A percentile compares a stretch with the other conserved stretches of the same genome.
Evolutionary conservation across 1,284 basidiomycete genomes (phyloP).

Genomic region (Cutaneotrichosporon cutaneum): DNA sequence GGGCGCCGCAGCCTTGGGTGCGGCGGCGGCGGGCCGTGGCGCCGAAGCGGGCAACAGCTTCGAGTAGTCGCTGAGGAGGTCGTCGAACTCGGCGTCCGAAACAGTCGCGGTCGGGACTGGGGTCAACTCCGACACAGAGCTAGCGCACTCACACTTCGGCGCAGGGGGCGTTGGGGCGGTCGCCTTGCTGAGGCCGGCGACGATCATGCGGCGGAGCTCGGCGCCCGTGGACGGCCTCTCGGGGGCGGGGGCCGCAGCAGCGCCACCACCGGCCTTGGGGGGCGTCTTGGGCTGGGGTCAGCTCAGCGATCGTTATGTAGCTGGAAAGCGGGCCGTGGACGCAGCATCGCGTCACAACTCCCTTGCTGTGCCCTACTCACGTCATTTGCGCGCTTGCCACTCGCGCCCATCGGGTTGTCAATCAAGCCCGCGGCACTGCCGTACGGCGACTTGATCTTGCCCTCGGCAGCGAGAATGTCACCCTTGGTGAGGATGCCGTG

Average conservation of each 20-base stretch:
- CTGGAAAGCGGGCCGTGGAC: neutral
- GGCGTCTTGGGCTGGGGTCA: constrained; percentile 24
- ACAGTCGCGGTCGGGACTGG: constrained; percentile 10
- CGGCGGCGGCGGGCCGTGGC: constrained; percentile 29
- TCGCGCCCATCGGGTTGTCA: constrained; percentile 40
- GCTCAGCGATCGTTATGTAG: neutral
- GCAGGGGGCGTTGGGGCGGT: constrained; percentile 53
- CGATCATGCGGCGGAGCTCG: constrained; percentile 68
- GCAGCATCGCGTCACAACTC: neutral
- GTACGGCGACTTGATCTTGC: constrained; percentile 63
- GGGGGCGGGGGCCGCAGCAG: constrained; percentile 24
- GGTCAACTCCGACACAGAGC: constrained; percentile 11
- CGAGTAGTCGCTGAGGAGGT: constrained; percentile 47
- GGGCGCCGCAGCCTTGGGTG: constrained; percentile 23
- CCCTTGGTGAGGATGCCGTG: constrained; percentile 89
- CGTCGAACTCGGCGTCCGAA: constrained; percentile 48
- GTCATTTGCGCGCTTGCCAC: constrained; percentile 42
- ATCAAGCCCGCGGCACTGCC: constrained; percentile 73
- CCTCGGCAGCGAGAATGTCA: constrained; percentile 76
- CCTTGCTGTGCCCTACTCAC: constrained; percentile 22
- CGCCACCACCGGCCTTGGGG: constrained; percentile 17
- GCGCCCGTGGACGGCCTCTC: constrained; percentile 64
- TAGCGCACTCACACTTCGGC: constrained; percentile 33
- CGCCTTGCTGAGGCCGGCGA: constrained; percentile 64
- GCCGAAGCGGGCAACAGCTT: constrained; percentile 42